These are phyloP conservation scores for Colletotrichum lentis DNA, from an alignment of 2,329 filamentous ascomycete species.

Conservation along the genomic window DNA sequence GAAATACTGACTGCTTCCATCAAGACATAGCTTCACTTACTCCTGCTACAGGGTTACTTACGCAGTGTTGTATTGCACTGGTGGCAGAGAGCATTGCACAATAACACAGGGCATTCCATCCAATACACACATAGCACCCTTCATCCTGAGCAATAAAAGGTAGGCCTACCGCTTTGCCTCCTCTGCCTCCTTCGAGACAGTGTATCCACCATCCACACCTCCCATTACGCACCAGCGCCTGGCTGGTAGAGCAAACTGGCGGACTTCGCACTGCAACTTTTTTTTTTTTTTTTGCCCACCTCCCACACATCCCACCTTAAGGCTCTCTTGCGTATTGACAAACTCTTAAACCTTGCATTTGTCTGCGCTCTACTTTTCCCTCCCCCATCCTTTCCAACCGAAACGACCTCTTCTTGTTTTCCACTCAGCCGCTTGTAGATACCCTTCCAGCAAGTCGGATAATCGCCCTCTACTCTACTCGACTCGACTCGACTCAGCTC, in stretches of 20 bases:
- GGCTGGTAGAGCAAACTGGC: constrained; percentile 9
- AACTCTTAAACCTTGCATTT: constrained; percentile 36
- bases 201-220: constrained; percentile 1
- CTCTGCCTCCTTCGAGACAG: constrained; percentile 3
- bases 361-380: constrained; percentile 21
- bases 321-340: constrained; percentile 36
- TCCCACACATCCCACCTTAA: constrained; percentile 35
- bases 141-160: constrained; percentile 1
- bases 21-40: not conserved
- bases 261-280: constrained; percentile 27
- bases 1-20: too few relatives aligned
- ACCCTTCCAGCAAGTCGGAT: constrained; percentile 34
- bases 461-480: constrained; percentile 17
- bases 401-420: constrained; percentile 20
- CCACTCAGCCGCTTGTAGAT: constrained; percentile 36
- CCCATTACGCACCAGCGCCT: not conserved
- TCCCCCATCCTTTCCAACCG: constrained; percentile 22
- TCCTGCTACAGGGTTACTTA: not conserved
- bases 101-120: not conserved
- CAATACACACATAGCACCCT: constrained; percentile 3
- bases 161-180: constrained; percentile 26
- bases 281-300: constrained; percentile 35
- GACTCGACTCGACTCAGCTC: constrained; percentile 14
- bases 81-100: not conserved
- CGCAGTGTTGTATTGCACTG: not conserved